Evolutionary conservation across 2,329 filamentous ascomycete genomes (phyloP), one percentile per base, ranked within the genome.

Genomic region (Colletotrichum zoysiae): DNA sequence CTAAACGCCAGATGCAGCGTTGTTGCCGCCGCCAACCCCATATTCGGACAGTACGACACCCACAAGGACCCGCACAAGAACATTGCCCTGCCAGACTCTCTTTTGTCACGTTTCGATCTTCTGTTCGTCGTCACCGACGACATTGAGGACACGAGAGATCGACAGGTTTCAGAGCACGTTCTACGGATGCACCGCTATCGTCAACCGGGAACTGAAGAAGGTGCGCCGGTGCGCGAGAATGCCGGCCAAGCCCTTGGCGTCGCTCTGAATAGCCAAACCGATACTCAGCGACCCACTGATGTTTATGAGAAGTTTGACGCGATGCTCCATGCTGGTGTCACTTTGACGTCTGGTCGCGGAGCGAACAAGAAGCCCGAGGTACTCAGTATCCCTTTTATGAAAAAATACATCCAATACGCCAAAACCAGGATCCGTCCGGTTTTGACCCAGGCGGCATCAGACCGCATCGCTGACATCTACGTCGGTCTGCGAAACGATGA

Each of bases 1-100:
- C 86, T 99, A 72, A 99, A 99, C 79, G 96, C 96, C 65, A 92
- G 96, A 69, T 99, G 96, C 84, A 97, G 95, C 82, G 96, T 99
- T 73, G 90, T 99, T 77, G 96, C 96, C 53, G 96, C 96, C 20
- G 96, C 96, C 73, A 99, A 99, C 80, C 96, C 96, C 4, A 96
- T 99, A 64, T 99, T 97, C 77, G 96, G 96, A 73, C 96, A 99
- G 82, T 99, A 99, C 80, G 96, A 99, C 80, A 93, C 95, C 0
- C 96, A 98, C 85, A 99, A 99, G 79, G 96, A 99, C 79, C 96
- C 96, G 0, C 96, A 99, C 85, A 95, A 96, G 83, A 99, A 99
- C 82, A 99, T 99, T 77, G 96, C 96, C 12, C 89, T 99, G 16
- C 96, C 96, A 0, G 96, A 99, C 81, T 99, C 96, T 3, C 89